Evolutionary conservation across 2,329 filamentous ascomycete species (phyloP).

Genomic region (Colletotrichum sp.): DNA sequence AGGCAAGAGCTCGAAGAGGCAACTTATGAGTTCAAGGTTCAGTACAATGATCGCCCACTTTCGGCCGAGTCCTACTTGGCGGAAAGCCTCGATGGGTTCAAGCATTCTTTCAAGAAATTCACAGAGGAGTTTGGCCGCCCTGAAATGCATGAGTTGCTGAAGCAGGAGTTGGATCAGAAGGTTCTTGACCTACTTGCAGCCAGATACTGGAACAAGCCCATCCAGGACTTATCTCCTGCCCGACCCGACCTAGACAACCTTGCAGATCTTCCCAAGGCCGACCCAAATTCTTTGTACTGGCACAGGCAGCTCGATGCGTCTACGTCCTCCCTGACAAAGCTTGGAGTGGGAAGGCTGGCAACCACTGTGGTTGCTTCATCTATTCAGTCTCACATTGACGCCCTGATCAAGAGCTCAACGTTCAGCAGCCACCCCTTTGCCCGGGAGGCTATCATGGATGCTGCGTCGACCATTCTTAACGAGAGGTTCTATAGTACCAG

Average conservation of each 20-base stretch:
- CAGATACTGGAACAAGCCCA: slow-evolving; percentile 95
- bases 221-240: slow-evolving; percentile 77
- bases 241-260: slow-evolving; percentile 74
- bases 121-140: slow-evolving; percentile 87
- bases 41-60: slow-evolving; percentile 95
- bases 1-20: slow-evolving; percentile 95
- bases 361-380: slow-evolving; percentile 89
- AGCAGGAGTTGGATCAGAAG: slow-evolving; percentile 91
- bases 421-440: slow-evolving; percentile 93
- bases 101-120: slow-evolving; percentile 96
- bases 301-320: slow-evolving; percentile 93
- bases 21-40: slow-evolving; percentile 98
- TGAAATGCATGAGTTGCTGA: slow-evolving; percentile 88
- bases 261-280: slow-evolving; percentile 81
- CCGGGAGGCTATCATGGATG: slow-evolving; percentile 89
- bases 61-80: slow-evolving; percentile 97
- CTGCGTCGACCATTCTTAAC: slow-evolving; percentile 86
- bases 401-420: slow-evolving; percentile 78
- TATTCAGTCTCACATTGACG: slow-evolving; percentile 85
- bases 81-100: slow-evolving; percentile 94
- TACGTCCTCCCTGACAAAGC: slow-evolving; percentile 86
- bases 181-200: slow-evolving; percentile 92
- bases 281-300: slow-evolving; percentile 88
- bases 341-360: slow-evolving; percentile 90
- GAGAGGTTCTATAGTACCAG: slow-evolving; percentile 97